Evolutionary conservation across 495 filamentous ascomycete species (phyloP).

Genomic region (Lepraria neglecta): DNA sequence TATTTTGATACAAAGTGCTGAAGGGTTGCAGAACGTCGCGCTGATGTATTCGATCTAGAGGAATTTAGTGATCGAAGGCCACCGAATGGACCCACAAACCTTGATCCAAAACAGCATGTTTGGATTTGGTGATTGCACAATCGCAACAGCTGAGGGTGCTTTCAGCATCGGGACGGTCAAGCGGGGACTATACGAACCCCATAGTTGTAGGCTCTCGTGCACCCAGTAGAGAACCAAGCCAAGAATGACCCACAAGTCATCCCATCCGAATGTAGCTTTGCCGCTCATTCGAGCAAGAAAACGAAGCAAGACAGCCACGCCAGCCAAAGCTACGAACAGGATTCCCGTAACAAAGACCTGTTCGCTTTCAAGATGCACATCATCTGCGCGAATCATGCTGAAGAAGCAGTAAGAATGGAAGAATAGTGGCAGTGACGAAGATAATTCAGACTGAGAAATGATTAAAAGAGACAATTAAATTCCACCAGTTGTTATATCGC

Average conservation of each 20-base stretch:
- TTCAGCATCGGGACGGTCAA: not conserved
- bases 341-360: constrained; percentile 1
- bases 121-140: not conserved
- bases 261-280: not conserved
- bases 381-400: too few species aligned
- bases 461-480: too few species aligned
- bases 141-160: not conserved
- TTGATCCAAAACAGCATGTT: not conserved
- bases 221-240: not conserved
- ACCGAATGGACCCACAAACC: not conserved
- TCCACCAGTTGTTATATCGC: too few species aligned
- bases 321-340: not conserved
- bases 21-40: not conserved
- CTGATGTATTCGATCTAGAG: constrained; percentile 4
- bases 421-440: too few species aligned
- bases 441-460: too few species aligned
- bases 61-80: not conserved
- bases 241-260: not conserved
- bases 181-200: not conserved
- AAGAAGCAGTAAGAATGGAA: too few species aligned
- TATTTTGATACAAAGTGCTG: not conserved
- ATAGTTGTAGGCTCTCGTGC: not conserved
- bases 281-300: not conserved
- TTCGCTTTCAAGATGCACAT: not conserved
- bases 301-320: not conserved